Conservation (phyloP, 108 stramenopile species). For the Conticribra guillardii region DNA sequence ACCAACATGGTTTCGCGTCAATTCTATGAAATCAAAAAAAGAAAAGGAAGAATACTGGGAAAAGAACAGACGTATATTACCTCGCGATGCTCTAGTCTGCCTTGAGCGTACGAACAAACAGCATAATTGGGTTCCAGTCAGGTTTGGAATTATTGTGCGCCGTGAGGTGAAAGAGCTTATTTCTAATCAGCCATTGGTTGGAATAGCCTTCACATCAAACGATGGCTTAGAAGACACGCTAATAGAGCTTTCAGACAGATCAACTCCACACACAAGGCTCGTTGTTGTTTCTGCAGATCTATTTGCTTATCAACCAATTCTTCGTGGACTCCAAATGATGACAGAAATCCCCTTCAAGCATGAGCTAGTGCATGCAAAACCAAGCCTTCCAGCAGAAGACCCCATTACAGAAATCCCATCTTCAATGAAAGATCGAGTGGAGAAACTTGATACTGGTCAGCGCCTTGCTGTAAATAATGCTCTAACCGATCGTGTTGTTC, state of each 20-base stretch:
- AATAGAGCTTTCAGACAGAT: constrained; percentile 11
- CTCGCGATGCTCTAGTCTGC: constrained; percentile 16
- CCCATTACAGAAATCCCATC: constrained; percentile 2
- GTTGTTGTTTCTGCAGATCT: constrained; percentile 25
- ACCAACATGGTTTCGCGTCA: constrained; percentile 23
- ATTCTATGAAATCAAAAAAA: constrained; percentile 7
- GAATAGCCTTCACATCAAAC: constrained; percentile 11
- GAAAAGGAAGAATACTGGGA: constrained; percentile 17
- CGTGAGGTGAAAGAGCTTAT: constrained; percentile 6
- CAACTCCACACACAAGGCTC: constrained; percentile 13
- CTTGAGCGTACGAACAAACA: constrained; percentile 16
- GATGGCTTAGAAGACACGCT: constrained; percentile 5
- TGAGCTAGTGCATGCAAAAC: constrained; percentile 12
- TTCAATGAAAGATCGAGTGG: constrained; percentile 9
- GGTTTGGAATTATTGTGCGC: constrained; percentile 22
- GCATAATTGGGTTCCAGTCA: constrained; percentile 5
- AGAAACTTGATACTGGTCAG: constrained; percentile 4
- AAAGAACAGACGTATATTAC: constrained; percentile 15
- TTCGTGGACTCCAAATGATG: constrained; percentile 20
- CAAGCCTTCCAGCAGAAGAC: background rate
- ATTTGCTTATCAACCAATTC: constrained; percentile 24
- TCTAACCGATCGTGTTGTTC: constrained; percentile 6
- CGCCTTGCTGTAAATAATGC: constrained; percentile 1
- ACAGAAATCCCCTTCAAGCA: constrained; percentile 17
- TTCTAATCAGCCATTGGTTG: constrained; percentile 12